phyloP scores from a whole-genome alignment of 1,284 basidiomycete genomes.

The Rhodotorula sp. region DNA sequence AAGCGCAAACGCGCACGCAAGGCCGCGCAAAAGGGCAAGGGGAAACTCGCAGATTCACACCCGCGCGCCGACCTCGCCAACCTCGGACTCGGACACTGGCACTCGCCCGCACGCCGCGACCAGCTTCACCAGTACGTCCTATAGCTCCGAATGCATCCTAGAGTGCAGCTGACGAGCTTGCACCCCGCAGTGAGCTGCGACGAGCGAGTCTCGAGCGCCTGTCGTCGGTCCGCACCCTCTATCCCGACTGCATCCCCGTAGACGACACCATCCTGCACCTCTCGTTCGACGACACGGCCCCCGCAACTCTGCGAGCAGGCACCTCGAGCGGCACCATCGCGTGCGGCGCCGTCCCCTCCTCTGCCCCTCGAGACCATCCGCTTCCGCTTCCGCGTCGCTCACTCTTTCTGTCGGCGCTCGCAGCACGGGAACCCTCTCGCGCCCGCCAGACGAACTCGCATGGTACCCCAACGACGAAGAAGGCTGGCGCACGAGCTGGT shows the following conservation, averaged over 20 bases:
- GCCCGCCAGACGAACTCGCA: slow-evolving; percentile 2
- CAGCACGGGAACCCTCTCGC: slow-evolving; percentile 25
- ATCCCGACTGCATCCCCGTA: slow-evolving; percentile 33
- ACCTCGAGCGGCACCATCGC: slow-evolving; percentile 27
- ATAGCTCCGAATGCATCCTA: no score
- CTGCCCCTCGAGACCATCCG: no score
- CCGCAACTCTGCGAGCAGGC: slow-evolving; percentile 22
- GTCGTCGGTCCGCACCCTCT: neutral
- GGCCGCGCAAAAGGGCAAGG: slow-evolving; percentile 5
- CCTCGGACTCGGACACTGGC: neutral
- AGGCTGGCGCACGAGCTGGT: slow-evolving; percentile 31
- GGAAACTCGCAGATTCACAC: neutral
- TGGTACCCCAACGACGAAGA: slow-evolving; percentile 41
- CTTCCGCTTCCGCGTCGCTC: neutral
- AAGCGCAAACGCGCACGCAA: neutral
- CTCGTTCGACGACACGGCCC: slow-evolving; percentile 25
- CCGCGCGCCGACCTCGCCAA: neutral
- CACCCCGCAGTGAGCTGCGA: slow-evolving; percentile 9
- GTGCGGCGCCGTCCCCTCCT: slow-evolving; percentile 11
- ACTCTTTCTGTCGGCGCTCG: neutral
- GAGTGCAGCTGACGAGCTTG: no score
- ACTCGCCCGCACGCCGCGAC: neutral
- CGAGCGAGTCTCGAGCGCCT: neutral
- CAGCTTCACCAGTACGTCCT: slow-evolving; percentile 24
- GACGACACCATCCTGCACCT: slow-evolving; percentile 35